A percentile compares a stretch with the other conserved stretches of the same genome.
phyloP scores from a whole-genome alignment of 139 green algal genomes.

The Mesostigma viride region DNA sequence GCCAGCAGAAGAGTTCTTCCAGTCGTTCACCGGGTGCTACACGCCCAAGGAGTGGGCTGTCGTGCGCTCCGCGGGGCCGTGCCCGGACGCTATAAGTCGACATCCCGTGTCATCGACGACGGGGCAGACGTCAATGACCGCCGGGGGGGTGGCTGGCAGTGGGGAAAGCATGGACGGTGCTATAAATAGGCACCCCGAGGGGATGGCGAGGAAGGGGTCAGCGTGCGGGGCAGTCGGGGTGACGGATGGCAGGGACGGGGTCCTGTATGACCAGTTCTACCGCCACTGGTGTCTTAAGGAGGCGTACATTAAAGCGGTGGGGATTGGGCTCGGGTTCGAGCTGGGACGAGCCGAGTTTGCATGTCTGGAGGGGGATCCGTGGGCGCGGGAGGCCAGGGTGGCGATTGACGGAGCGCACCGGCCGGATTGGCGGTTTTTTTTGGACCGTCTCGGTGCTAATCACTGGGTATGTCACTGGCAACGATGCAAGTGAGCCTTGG shows the following conservation, averaged over 20 bases:
- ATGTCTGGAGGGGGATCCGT: not conserved
- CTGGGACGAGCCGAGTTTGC: constrained; percentile 45
- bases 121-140: too few species aligned
- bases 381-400: not conserved
- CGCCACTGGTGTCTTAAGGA: constrained; percentile 71
- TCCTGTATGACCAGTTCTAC: too few species aligned
- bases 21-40: constrained; percentile 17
- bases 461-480: constrained; percentile 25
- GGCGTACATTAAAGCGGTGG: constrained; percentile 66
- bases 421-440: constrained; percentile 8
- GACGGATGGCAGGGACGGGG: too few species aligned
- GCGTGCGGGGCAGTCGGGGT: not conserved
- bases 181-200: too few species aligned
- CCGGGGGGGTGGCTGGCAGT: too few species aligned
- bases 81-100: too few species aligned
- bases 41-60: constrained; percentile 32
- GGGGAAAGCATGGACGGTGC: too few species aligned
- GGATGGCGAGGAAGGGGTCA: too few species aligned
- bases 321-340: constrained; percentile 60
- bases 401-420: constrained; percentile 8
- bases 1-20: constrained; percentile 8
- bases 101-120: too few species aligned
- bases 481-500: too few species aligned
- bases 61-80: constrained; percentile 16
- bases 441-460: constrained; percentile 8